phyloP scores from a whole-genome alignment of 1,284 basidiomycete genomes.

The Anthracocystis panici-leucophaei region DNA sequence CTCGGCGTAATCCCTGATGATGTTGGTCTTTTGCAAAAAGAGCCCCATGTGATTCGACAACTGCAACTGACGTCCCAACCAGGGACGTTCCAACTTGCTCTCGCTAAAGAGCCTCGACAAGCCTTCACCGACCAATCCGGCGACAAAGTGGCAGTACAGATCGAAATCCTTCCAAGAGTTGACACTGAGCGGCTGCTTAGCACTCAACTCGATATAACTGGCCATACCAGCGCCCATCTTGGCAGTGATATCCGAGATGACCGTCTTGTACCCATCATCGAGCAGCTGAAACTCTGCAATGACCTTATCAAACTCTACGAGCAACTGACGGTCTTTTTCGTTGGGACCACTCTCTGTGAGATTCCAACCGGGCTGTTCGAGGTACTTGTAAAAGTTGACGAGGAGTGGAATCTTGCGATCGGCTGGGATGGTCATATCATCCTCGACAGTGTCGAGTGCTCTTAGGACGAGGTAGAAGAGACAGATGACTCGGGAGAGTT shows the following conservation, averaged over 20 bases:
- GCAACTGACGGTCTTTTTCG: constrained; percentile 89
- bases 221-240: constrained; percentile 95
- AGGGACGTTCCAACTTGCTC: constrained; percentile 84
- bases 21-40: constrained; percentile 97
- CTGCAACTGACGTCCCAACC: constrained; percentile 84
- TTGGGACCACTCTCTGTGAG: constrained; percentile 84
- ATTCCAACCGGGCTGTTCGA: constrained; percentile 86
- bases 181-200: constrained; percentile 52
- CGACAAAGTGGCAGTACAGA: constrained; percentile 98
- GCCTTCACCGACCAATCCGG: constrained; percentile 96
- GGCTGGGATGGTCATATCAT: constrained; percentile 96
- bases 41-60: constrained; percentile 96
- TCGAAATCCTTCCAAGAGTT: constrained; percentile 80
- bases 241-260: constrained; percentile 80
- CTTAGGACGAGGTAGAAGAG: constrained; percentile 95
- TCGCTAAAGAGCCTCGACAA: constrained; percentile 89
- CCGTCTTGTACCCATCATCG: constrained; percentile 76
- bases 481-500: constrained; percentile 87
- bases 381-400: constrained; percentile 84
- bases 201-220: constrained; percentile 75
- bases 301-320: constrained; percentile 86
- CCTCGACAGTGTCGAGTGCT: constrained; percentile 94
- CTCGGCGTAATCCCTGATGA: constrained; percentile 94
- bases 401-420: constrained; percentile 87
- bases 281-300: constrained; percentile 81